Base-by-base conservation (phyloP, 768 basidiomycete genomes). In the Boletus coccyginus region DNA sequence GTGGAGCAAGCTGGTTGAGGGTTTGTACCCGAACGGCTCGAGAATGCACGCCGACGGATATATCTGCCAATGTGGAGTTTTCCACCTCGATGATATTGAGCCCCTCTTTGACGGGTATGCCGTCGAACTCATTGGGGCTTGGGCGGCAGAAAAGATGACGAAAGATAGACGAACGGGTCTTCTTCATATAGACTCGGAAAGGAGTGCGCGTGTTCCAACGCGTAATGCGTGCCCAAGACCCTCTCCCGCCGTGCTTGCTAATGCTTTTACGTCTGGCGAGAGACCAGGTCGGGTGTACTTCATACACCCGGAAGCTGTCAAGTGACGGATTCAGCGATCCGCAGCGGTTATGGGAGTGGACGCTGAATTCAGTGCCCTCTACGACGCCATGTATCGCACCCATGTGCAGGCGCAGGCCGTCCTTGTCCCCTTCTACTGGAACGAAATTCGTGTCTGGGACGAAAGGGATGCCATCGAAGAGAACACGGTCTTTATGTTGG, bases 331-430 rank as follows among this genome's bases (percentile, higher is more conserved):
- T 88, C 46, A 73, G 69, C 8, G 86, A 86, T 21, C 79, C 80
- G n/a, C 72, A 72, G 57, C 76, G 76, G 66, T 88, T 87, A 66
- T 88, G 85, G 21, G 76, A 71, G 64, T 88, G 85, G 21, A 88
- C 45, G 40, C 77, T 79, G 57, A 89, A 77, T 58, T 86, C 82
- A 10, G 79, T 84, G 46, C 85, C 87, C 56, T 80, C 78, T n/a
- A 79, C 76, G 19, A 88, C 73, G 2, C 87, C 87, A 56, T 87
- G 85, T 6, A 83, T 78, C 1, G 79, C 76, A 13, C 87, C 87
- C 38, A 81, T 78, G 35, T 79, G 79, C 33, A 88, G 68, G 56
- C 79, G 79, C 44, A 86, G 61, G 40, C 67, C 63, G 21, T 75
- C 73, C 33, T 71, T 70, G 46, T 77, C 69, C 17, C 75, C 64